phyloP scores from a whole-genome alignment of 495 filamentous ascomycete species.

The Aspergillus bridgeri region DNA sequence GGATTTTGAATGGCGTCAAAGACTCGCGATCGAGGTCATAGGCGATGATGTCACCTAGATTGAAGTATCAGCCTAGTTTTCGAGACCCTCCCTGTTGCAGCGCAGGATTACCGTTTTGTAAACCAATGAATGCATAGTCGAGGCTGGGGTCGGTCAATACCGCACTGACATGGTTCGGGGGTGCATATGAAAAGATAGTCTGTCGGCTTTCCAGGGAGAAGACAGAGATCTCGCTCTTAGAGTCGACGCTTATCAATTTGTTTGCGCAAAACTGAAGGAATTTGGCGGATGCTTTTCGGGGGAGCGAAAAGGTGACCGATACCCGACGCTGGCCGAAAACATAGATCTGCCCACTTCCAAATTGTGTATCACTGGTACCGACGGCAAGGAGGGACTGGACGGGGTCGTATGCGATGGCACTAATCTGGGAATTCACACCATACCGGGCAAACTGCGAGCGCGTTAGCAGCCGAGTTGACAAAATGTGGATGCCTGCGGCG shows the following conservation, averaged over 20 bases:
- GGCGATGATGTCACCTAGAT: slow-evolving; percentile 68
- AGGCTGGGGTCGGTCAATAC: slow-evolving; percentile 79
- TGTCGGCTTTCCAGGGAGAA: slow-evolving; percentile 67
- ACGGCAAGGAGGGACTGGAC: slow-evolving; percentile 92
- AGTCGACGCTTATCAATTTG: slow-evolving; percentile 78
- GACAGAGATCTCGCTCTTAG: slow-evolving; percentile 75
- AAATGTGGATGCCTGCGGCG: slow-evolving; percentile 25
- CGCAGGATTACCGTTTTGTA: slow-evolving; percentile 56
- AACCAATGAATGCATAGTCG: slow-evolving; percentile 83
- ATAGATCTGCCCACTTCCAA: slow-evolving; percentile 78
- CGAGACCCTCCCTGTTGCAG: background rate
- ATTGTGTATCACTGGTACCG: slow-evolving; percentile 78
- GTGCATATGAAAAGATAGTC: slow-evolving; percentile 61
- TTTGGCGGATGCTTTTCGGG: slow-evolving; percentile 64
- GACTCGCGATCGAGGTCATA: slow-evolving; percentile 85
- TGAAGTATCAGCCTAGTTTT: slow-evolving; percentile 13
- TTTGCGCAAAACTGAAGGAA: slow-evolving; percentile 72
- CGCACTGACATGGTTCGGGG: slow-evolving; percentile 66
- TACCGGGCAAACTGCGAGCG: slow-evolving; percentile 63
- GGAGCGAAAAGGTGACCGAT: slow-evolving; percentile 60
- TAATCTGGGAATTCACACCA: slow-evolving; percentile 85
- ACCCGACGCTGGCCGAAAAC: slow-evolving; percentile 85
- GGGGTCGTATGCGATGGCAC: slow-evolving; percentile 82
- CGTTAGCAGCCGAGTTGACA: slow-evolving; percentile 1
- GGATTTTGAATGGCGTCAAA: slow-evolving; percentile 71